A percentile compares a stretch with the other conserved stretches of the same genome.
Conservation (phyloP, 495 filamentous ascomycete genomes). For the Aspergillus funiculosus region DNA sequence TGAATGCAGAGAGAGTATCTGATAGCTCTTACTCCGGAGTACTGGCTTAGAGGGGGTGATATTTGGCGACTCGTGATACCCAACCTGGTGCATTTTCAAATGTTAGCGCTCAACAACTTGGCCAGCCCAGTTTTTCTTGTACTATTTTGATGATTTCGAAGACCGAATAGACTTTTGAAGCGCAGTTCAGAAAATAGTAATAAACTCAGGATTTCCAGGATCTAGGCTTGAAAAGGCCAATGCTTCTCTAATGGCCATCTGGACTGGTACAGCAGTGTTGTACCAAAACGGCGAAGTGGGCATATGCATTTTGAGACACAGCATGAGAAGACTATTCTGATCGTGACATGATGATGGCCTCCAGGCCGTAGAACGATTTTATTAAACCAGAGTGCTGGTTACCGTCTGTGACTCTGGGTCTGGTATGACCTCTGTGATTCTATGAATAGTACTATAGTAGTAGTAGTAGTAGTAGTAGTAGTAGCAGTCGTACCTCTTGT, state of each 20-base stretch:
- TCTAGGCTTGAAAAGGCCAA: background rate
- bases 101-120: too few species aligned
- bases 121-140: background rate
- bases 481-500: background rate
- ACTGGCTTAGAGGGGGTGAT: background rate
- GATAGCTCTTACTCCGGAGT: too few species aligned
- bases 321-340: background rate
- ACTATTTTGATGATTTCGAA: background rate
- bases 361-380: too few species aligned
- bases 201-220: background rate
- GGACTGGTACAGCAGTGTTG: slow-evolving; percentile 1
- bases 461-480: background rate
- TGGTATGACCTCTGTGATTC: too few species aligned
- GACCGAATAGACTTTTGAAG: too few species aligned
- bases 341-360: too few species aligned
- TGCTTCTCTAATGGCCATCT: too few species aligned
- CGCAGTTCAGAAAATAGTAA: too few species aligned
- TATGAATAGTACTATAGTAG: too few species aligned
- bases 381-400: too few species aligned
- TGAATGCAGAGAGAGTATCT: background rate
- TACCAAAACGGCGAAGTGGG: slow-evolving; percentile 5
- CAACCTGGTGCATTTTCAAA: too few species aligned
- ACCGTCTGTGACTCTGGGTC: too few species aligned
- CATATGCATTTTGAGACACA: slow-evolving; percentile 1
- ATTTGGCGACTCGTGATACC: background rate